Conservation (phyloP, 1,139 yeast species). For the Scheffersomyces titani region DNA sequence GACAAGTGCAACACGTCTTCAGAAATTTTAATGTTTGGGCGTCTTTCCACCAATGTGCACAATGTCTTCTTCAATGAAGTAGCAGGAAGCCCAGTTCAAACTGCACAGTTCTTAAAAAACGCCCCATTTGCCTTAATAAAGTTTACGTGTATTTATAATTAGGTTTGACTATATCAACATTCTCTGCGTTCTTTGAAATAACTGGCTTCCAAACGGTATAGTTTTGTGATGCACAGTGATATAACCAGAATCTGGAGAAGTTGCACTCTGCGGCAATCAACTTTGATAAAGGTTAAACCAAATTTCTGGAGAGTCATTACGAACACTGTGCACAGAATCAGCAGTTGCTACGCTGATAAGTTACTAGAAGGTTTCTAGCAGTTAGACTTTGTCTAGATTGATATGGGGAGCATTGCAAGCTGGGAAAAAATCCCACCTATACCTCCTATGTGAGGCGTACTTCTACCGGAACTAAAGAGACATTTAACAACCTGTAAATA, state of each 20-base stretch:
- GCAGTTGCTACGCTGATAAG: neutral
- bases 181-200: neutral
- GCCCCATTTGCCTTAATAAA: neutral
- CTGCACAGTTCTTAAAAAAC: neutral
- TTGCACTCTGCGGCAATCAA: neutral
- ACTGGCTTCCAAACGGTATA: neutral
- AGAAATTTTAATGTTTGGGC: neutral
- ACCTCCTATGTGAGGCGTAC: neutral
- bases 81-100: neutral
- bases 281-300: too few relatives aligned
- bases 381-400: neutral
- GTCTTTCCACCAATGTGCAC: neutral
- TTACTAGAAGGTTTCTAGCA: neutral
- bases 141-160: neutral
- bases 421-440: neutral
- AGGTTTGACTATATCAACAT: neutral
- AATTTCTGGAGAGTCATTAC: neutral
- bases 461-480: neutral
- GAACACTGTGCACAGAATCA: neutral
- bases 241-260: neutral
- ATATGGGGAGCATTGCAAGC: neutral
- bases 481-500: neutral
- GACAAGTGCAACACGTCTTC: neutral
- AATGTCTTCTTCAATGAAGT: neutral
- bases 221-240: neutral